phyloP scores from a whole-genome alignment of 1,284 basidiomycete genomes.

The Stereum hirsutum region DNA sequence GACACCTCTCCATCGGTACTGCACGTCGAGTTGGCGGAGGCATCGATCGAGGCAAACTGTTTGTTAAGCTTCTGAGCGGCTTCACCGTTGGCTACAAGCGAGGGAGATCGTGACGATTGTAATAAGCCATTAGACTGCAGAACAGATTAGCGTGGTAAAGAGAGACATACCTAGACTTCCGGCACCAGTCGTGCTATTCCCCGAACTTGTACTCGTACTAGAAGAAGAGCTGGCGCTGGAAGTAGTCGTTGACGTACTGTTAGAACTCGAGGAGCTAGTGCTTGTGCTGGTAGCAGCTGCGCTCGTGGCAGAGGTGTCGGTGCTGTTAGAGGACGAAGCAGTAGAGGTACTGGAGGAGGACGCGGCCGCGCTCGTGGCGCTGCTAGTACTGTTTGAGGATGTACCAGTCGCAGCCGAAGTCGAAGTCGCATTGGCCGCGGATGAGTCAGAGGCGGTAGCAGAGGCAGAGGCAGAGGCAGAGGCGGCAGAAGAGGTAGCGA shows the following conservation, averaged over 20 bases:
- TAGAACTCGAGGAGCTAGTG: background rate
- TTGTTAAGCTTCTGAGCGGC: constrained; percentile 41
- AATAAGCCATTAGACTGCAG: constrained; percentile 9
- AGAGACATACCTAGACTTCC: constrained; percentile 12
- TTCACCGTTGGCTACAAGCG: constrained; percentile 36
- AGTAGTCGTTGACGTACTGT: background rate
- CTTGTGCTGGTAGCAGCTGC: background rate
- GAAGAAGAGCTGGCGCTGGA: background rate
- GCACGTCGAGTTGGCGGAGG: constrained; percentile 31
- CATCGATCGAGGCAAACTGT: constrained; percentile 36
- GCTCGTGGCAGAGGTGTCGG: background rate
- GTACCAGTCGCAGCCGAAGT: no score
- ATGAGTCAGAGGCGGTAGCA: constrained; percentile 15
- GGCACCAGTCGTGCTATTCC: constrained; percentile 6
- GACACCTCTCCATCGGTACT: constrained; percentile 32
- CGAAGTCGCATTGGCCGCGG: no score
- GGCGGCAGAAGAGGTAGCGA: constrained; percentile 14
- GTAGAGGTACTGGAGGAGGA: background rate
- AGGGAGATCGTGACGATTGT: constrained; percentile 2
- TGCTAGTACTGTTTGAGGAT: no score
- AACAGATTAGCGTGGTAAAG: constrained; percentile 12
- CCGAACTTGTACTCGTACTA: background rate
- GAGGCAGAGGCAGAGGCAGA: no score
- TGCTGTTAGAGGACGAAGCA: background rate
- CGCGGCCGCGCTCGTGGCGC: background rate